A percentile compares a stretch with the other conserved stretches of the same genome.
These are phyloP conservation scores for Chimonanthus salicifolius DNA, from an alignment of 164 flowering plant genomes.

Conservation along the genomic window DNA sequence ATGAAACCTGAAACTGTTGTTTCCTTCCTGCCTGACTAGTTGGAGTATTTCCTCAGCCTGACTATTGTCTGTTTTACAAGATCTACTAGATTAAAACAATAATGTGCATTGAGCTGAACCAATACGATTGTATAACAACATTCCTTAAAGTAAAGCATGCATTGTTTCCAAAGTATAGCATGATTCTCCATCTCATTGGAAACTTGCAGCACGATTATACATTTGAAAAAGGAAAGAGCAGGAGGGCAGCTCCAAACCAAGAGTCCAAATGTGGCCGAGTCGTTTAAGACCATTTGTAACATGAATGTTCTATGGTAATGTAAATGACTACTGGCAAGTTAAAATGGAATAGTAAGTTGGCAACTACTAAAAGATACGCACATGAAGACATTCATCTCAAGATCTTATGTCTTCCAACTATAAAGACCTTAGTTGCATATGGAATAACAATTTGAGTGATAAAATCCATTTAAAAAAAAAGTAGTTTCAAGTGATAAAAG, in stretches of 20 bases:
- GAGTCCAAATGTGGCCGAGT: background rate
- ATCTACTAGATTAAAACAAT: too few species aligned
- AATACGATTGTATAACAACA: too few species aligned
- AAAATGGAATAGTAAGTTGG: background rate
- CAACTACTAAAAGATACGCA: background rate
- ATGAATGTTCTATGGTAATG: background rate
- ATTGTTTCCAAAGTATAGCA: too few species aligned
- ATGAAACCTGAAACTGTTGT: too few species aligned
- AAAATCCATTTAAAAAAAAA: too few species aligned
- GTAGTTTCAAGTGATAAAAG: too few species aligned
- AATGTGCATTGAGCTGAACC: too few species aligned
- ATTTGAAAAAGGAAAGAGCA: background rate
- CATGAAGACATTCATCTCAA: constrained; percentile 2
- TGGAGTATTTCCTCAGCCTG: too few species aligned
- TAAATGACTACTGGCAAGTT: background rate
- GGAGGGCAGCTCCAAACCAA: background rate
- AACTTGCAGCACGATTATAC: background rate
- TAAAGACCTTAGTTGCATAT: background rate
- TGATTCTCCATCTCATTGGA: background rate
- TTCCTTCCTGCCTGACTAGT: too few species aligned
- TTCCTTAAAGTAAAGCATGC: too few species aligned
- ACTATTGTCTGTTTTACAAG: too few species aligned
- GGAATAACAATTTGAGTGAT: background rate
- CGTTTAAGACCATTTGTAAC: background rate
- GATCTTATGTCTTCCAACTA: background rate